phyloP scores from a whole-genome alignment of 2,329 filamentous ascomycete genomes.

The Huntiella moniliformis region DNA sequence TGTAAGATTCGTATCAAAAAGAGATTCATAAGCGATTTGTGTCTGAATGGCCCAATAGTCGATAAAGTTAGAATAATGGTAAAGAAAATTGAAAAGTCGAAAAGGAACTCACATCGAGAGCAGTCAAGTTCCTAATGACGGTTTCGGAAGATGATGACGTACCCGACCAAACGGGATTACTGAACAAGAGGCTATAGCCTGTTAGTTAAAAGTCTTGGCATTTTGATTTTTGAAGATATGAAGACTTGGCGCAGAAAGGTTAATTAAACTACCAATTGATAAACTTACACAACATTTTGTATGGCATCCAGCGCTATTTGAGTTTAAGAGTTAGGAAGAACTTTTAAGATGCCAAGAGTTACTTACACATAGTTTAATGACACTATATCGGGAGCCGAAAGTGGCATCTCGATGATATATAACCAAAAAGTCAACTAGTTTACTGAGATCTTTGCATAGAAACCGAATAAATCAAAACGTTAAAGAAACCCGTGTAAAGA shows the following conservation, averaged over 20 bases:
- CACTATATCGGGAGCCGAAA: too few relatives aligned
- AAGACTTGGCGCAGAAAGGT: neutral
- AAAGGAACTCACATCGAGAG: conserved; percentile 35
- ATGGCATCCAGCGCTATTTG: conserved; percentile 32
- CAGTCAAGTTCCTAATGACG: conserved; percentile 37
- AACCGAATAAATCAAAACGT: neutral
- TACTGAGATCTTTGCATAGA: too few relatives aligned
- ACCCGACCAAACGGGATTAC: conserved; percentile 36
- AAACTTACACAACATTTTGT: conserved; percentile 31
- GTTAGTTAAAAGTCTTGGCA: conserved; percentile 1
- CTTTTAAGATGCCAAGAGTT: neutral
- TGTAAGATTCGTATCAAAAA: conserved; percentile 41
- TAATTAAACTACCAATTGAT: neutral
- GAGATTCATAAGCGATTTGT: conserved; percentile 33
- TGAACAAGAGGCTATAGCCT: conserved; percentile 35
- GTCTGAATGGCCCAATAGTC: conserved; percentile 15
- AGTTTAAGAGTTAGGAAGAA: too few relatives aligned
- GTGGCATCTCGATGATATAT: too few relatives aligned
- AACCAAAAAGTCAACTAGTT: too few relatives aligned
- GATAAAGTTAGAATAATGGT: neutral
- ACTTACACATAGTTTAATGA: conserved; percentile 9
- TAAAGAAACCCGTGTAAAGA: too few relatives aligned
- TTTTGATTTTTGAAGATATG: neutral
- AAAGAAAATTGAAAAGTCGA: neutral
- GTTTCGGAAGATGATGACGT: conserved; percentile 31